Conservation (phyloP, 2,329 filamentous ascomycete species). For the Epichloe coenophiala region DNA sequence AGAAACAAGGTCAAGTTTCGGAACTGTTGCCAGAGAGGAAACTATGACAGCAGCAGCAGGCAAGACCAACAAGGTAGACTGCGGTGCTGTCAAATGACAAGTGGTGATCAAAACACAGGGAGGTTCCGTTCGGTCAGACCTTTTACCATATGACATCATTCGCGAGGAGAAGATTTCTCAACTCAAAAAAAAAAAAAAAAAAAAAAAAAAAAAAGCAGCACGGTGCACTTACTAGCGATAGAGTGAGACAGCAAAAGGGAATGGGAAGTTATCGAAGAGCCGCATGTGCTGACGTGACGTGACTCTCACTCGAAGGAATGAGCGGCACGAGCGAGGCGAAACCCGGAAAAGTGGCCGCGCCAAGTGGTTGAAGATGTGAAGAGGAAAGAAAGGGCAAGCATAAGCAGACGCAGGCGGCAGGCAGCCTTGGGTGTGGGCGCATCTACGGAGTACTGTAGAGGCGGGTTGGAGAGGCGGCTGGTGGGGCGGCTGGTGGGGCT, state of each 20-base stretch:
- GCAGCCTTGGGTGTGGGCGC: too few relatives aligned
- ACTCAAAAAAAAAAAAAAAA: not conserved
- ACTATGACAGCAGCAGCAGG: not conserved
- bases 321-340: not conserved
- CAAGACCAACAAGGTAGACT: not conserved
- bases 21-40: not conserved
- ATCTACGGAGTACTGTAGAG: too few relatives aligned
- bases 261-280: not conserved
- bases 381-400: not conserved
- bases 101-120: conserved; percentile 29
- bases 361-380: not conserved
- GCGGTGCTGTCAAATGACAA: not conserved
- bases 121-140: conserved; percentile 40
- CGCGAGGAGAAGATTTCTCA: conserved; percentile 7
- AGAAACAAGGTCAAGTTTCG: not conserved
- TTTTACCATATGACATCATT: conserved; percentile 53
- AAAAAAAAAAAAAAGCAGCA: not conserved
- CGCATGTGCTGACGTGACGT: too few relatives aligned
- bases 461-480: not conserved
- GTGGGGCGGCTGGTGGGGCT: not conserved
- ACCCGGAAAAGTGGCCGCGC: not conserved
- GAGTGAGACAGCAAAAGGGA: not conserved
- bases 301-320: too few relatives aligned
- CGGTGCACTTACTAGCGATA: not conserved
- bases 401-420: not conserved